phyloP scores from a whole-genome alignment of 441 rosid species.

The Erodium texanum region DNA sequence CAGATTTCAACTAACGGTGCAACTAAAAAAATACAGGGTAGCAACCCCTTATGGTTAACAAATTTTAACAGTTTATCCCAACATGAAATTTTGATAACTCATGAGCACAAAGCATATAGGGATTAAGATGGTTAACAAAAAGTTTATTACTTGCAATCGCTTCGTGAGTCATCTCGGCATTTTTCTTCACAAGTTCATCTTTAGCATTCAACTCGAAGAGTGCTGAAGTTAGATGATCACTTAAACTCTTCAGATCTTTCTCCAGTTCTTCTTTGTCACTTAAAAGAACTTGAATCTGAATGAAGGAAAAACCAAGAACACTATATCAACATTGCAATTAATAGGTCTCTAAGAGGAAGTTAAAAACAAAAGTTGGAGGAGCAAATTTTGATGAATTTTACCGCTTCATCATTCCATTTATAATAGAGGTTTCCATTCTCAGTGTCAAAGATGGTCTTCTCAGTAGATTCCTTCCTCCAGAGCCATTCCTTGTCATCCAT shows the following conservation, averaged over 20 bases:
- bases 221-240: conserved; percentile 41
- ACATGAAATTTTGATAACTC: background rate
- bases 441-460: conserved; percentile 33
- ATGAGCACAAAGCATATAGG: background rate
- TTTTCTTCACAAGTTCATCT: conserved; percentile 25
- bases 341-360: background rate
- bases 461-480: conserved; percentile 40
- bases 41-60: too few species aligned
- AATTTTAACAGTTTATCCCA: too few species aligned
- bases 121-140: background rate
- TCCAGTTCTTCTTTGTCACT: conserved; percentile 14
- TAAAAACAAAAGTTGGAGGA: too few species aligned
- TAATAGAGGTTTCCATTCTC: conserved; percentile 8
- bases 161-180: conserved; percentile 24
- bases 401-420: conserved; percentile 34
- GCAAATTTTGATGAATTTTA: too few species aligned
- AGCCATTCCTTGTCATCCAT: conserved; percentile 57
- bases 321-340: background rate
- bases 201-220: conserved; percentile 34
- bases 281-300: conserved; percentile 27
- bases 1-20: too few species aligned
- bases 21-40: too few species aligned
- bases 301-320: background rate
- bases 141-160: conserved; percentile 26
- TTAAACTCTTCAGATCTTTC: conserved; percentile 32